Base-by-base conservation (phyloP, 2,329 filamentous ascomycete genomes). In the Epichloe festucae region DNA sequence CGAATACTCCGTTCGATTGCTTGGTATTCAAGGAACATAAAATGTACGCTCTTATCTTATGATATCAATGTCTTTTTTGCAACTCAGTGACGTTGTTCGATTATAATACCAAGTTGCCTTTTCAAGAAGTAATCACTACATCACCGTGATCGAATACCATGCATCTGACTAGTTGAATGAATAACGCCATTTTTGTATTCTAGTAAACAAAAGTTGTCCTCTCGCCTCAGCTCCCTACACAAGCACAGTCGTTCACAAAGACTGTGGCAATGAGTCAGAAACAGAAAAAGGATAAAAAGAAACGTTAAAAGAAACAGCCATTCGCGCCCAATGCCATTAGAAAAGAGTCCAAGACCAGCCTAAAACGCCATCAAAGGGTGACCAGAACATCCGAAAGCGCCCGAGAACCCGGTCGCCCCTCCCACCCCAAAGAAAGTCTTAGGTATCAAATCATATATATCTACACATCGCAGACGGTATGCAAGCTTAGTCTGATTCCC, bases 311-410 rank as follows among this genome's bases (percentile, higher is more conserved):
- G 47, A 55, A 57, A 54, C 56, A 62, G 60, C 61, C 59, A 59
- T 59, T 57, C 63, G 60, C 65, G 65, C 65, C 65, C 59, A 46
- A 59, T 62, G 54, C 58, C 56, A 49, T 52, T 11, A 7, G 50
- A n/a, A 61, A 61, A 57, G 40, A 15, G 1, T 36, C 19, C 39
- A 48, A 52, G 14, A 56, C 59, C 60, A 58, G 57, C 57, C 63
- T 57, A 57, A 62, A 67, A 67, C 65, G 65, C 65, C 65, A 59
- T 58, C 62, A 62, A 48, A 62, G 58, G 56, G 57, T 61, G 57
- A 53, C 54, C 57, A 57, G 53, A 60, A 58, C 54, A 49, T 17
- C 46, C 49, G 45, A 34, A 43, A 43, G 7, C n/a, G 23, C 12
- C 48, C 31, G 36, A 40, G 19, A 50, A 44, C 41, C 48, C 43